Evolutionary conservation across 2,329 filamentous ascomycete genomes (phyloP), one percentile per base, ranked within the genome.

Genomic region (Verticillium dahliae): DNA sequence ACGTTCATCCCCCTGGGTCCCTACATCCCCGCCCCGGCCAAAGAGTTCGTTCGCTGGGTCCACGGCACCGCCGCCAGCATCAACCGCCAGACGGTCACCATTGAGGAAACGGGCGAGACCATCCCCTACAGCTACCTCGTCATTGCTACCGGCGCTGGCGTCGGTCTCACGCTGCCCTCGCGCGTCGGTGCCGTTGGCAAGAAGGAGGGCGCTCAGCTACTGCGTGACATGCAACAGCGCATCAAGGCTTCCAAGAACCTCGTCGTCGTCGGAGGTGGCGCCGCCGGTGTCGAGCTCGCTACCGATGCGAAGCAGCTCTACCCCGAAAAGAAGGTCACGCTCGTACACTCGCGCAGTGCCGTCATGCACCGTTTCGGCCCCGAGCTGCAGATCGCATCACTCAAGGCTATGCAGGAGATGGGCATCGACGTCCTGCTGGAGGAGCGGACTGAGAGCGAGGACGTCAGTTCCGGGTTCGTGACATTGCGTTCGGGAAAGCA

Each of bases 251-350:
- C 81, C 1, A 69, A 69, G 13, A 75, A 73, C 35, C 65, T 85
- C 6, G 80, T 83, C 1, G 76, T 85, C 0, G 76, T 84, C 0
- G 86, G 85, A 1, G 85, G 84, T 0, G 85, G 85, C 2, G 84
- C 86, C 0, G 85, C 85, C 0, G 86, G 86, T 1, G 81, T 88
- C 0, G 83, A 88, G 70, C 72, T 88, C 38, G 85, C 84, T 0
- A 79, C 83, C 0, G 85, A 89, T 67, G 80, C 83, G 10, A 86
- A 86, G 69, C 76, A 76, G 5, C 69, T 74, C 10, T 85, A 84
- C 65, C 83, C 84, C 0, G 76, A 81, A 6, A 88, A 88, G 71
- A 70, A 73, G 0, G 80, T 89, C 10, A 78, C 78, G 0, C 69
- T 89, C 6, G 76, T 89, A 0, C 85, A 88, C 69, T 88, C 86